These are phyloP conservation scores for Oryza australiensis DNA, from an alignment of 176 grass and related monocot species.

Conservation along the genomic window DNA sequence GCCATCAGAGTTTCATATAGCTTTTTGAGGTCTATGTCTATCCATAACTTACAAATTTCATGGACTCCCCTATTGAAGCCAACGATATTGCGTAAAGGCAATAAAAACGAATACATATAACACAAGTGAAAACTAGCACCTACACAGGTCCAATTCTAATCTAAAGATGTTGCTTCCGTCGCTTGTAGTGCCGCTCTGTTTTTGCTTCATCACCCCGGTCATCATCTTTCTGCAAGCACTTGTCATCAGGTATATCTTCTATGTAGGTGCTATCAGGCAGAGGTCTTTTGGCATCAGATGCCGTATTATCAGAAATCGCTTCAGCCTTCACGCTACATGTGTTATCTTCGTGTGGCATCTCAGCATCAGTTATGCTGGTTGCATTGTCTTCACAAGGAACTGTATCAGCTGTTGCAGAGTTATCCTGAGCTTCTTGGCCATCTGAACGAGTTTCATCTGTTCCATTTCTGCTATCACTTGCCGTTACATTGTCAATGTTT, in stretches of 20 bases:
- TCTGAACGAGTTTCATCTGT: not conserved
- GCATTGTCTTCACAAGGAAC: constrained; percentile 27
- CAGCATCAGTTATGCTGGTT: constrained; percentile 13
- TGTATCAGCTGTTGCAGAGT: not conserved
- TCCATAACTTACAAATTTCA: not conserved
- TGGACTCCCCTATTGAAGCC: not conserved
- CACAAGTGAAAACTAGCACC: constrained; percentile 4
- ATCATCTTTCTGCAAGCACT: constrained; percentile 38
- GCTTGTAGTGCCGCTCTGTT: constrained; percentile 52
- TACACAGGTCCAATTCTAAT: constrained; percentile 8
- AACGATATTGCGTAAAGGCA: not conserved
- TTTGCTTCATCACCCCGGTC: constrained; percentile 16
- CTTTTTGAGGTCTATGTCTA: not conserved
- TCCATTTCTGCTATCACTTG: not conserved
- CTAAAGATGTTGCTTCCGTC: constrained; percentile 46
- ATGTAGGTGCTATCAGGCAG: not conserved
- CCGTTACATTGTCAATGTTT: not conserved
- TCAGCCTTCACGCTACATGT: not conserved
- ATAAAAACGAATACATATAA: not conserved
- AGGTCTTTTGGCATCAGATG: constrained; percentile 24
- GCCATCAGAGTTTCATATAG: not conserved
- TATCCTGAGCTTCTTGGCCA: not conserved
- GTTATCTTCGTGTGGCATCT: not conserved
- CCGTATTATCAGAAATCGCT: not conserved
- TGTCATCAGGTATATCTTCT: constrained; percentile 29